phyloP scores from a whole-genome alignment of 768 basidiomycete genomes.

The Leccinum ochraceum region DNA sequence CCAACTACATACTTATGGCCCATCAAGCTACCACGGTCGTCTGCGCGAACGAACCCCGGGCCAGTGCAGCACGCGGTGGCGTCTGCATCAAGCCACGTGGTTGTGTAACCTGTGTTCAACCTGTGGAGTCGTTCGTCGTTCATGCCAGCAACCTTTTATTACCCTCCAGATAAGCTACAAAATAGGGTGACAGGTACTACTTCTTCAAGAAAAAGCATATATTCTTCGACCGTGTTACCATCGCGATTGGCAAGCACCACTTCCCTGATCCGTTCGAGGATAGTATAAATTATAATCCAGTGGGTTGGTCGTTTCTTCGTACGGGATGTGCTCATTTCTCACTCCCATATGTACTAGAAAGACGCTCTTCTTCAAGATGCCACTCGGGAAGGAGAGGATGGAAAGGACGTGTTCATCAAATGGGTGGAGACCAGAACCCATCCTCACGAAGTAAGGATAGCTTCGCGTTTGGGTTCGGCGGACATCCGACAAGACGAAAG shows the following conservation, averaged over 20 bases:
- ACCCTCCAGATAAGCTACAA: neutral
- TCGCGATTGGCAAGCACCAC: constrained; percentile 27
- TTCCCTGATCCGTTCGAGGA: constrained; percentile 9
- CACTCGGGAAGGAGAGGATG: neutral
- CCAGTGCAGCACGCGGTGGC: too few relatives aligned
- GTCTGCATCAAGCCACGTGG: too few relatives aligned
- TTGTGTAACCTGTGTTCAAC: too few relatives aligned
- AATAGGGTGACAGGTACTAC: constrained; percentile 6
- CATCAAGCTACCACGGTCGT: too few relatives aligned
- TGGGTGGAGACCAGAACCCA: constrained; percentile 1
- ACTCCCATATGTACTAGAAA: neutral
- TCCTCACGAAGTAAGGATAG: constrained; percentile 5
- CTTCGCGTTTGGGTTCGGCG: constrained; percentile 4
- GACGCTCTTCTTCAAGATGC: constrained; percentile 10
- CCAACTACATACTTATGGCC: too few relatives aligned
- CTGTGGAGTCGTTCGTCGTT: neutral
- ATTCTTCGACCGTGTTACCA: constrained; percentile 28
- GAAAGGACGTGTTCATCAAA: constrained; percentile 19
- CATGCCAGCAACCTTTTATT: neutral
- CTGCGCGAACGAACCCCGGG: too few relatives aligned
- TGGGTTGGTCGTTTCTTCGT: constrained; percentile 1
- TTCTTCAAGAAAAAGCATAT: constrained; percentile 21
- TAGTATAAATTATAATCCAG: constrained; percentile 7
- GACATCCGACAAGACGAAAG: neutral
- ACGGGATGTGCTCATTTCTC: neutral